Evolutionary conservation across 129 eudicot genomes (phyloP).

Genomic region (Saposhnikovia divaricata): DNA sequence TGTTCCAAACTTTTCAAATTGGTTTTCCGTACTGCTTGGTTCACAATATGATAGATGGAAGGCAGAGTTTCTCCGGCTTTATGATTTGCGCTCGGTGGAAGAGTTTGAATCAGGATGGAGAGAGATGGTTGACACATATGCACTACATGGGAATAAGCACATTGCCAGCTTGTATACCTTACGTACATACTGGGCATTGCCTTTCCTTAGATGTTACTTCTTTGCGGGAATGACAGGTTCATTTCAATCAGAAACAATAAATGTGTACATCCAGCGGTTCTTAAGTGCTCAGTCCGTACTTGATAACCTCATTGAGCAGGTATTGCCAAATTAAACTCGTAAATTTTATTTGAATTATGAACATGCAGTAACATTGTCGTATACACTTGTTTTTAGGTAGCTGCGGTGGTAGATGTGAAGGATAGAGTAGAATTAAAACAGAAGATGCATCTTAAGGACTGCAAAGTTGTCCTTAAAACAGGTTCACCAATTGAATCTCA

Average conservation of each 20-base stretch:
- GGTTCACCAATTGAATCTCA: conserved; percentile 89
- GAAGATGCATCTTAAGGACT: conserved; percentile 34
- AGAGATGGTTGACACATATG: conserved; percentile 58
- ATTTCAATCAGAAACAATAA: conserved; percentile 54
- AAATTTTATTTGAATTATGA: not conserved
- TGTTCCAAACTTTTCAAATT: conserved; percentile 61
- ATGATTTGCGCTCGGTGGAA: conserved; percentile 48
- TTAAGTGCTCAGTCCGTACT: conserved; percentile 63
- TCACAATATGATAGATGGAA: conserved; percentile 73
- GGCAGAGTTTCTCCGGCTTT: conserved; percentile 64
- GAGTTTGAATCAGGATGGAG: conserved; percentile 82
- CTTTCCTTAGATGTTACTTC: conserved; percentile 62
- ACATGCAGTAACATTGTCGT: not conserved
- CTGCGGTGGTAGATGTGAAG: conserved; percentile 42
- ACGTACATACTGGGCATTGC: conserved; percentile 69
- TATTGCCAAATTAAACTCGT: conserved; percentile 10
- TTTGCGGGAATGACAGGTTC: conserved; percentile 70
- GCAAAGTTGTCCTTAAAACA: conserved; percentile 58
- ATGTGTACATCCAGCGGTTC: conserved; percentile 61
- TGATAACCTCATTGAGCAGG: conserved; percentile 66
- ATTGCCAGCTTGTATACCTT: conserved; percentile 70
- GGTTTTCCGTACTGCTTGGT: conserved; percentile 73
- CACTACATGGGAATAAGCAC: conserved; percentile 72
- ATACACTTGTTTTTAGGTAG: conserved; percentile 42
- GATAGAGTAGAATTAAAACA: conserved; percentile 50